Evolutionary conservation across 495 filamentous ascomycete genomes (phyloP), one percentile per base, ranked within the genome.

Genomic region (Penicillium argentinense): DNA sequence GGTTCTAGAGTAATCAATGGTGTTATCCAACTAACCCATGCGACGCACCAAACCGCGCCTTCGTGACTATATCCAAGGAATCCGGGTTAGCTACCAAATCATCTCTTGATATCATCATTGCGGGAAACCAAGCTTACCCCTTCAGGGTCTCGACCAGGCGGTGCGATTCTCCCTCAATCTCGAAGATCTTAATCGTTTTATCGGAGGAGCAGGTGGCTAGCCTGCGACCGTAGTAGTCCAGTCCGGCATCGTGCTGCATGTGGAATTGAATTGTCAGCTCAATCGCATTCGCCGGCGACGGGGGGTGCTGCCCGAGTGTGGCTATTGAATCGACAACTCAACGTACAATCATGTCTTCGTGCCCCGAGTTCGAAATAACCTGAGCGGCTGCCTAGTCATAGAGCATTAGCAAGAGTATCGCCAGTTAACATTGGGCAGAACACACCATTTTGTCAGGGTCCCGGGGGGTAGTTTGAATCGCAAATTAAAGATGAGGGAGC

Each of bases 311-410:
- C n/a, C n/a, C n/a, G n/a, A n/a, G n/a, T n/a, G n/a, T n/a, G n/a
- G n/a, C n/a, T n/a, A n/a, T n/a, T n/a, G n/a, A n/a, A n/a, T n/a
- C n/a, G n/a, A n/a, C n/a, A n/a, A n/a, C n/a, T n/a, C n/a, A n/a
- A 83, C 89, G 63, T 89, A 97, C 92, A 78, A 98, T 97, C 91
- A 98, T 97, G 67, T 96, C 92, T 85, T 97, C 95, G 72, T 98
- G 93, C 63, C 88, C 86, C 49, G 88, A 88, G 69, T 91, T 92
- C 29, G 89, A 83, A 63, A 91, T 91, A 53, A 90, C 82, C 78
- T 95, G 88, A 59, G 70, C 62, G 56, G 70, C 61, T 51, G 89
- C 85, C 85, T 88, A 51, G 12, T 45, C 23, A 47, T 38, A 26
- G 39, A 44, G 2, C 38, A 49, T 66, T 40, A 67, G 59, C 41